Conservation (phyloP, 75 land plant genomes). For the Larix kaempferi region DNA sequence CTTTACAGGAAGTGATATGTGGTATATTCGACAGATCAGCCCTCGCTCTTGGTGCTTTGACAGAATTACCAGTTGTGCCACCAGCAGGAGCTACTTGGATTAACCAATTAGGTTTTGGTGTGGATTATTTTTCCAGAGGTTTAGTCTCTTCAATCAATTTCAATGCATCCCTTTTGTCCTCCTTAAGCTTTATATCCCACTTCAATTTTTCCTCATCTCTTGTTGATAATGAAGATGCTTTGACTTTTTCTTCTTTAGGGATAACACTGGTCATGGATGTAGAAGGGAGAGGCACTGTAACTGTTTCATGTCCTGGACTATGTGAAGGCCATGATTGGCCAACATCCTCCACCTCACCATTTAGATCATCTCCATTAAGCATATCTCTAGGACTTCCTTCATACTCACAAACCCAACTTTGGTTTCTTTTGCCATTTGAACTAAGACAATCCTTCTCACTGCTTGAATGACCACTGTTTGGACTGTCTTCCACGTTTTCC, state of each 20-base stretch:
- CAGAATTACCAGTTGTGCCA: background rate
- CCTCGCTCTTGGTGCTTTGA: background rate
- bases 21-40: background rate
- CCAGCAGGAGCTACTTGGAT: slow-evolving; percentile 1
- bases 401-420: background rate
- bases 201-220: slow-evolving; percentile 5
- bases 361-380: slow-evolving; percentile 2
- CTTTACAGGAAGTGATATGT: background rate
- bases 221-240: background rate
- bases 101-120: slow-evolving; percentile 3
- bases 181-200: background rate
- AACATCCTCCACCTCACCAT: slow-evolving; percentile 8
- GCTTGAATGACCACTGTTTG: slow-evolving; percentile 16
- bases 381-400: slow-evolving; percentile 6
- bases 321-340: slow-evolving; percentile 13
- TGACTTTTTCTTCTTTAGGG: background rate
- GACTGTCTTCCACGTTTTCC: slow-evolving; percentile 17
- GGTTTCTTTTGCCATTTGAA: background rate
- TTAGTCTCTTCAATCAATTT: background rate
- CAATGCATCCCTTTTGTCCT: background rate
- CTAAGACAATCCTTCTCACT: slow-evolving; percentile 18
- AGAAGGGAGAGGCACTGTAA: background rate
- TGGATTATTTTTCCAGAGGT: background rate
- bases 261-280: background rate
- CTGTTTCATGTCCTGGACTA: slow-evolving; percentile 9